Conservation (phyloP, 2,329 filamentous ascomycete species). For the Hypoxylon sp. region DNA sequence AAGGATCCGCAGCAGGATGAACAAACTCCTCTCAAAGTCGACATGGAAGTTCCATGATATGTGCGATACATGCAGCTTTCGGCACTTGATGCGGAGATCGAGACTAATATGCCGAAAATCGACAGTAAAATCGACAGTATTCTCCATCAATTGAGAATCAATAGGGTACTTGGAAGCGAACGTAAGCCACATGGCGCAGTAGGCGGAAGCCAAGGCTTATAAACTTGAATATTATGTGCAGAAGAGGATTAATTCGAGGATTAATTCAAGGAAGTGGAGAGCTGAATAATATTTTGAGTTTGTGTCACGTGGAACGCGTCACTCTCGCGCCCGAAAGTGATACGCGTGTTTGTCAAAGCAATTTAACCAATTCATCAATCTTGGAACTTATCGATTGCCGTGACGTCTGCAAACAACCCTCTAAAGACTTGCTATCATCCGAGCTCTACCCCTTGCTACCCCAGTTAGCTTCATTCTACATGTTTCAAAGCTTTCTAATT, state of each 20-base stretch:
- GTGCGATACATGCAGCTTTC: conserved; percentile 19
- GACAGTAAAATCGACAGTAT: neutral
- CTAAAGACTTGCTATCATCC: neutral
- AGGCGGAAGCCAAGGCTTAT: neutral
- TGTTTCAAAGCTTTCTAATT: conserved; percentile 16
- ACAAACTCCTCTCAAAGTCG: conserved; percentile 10
- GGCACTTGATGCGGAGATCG: conserved; percentile 15
- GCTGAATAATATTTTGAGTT: neutral
- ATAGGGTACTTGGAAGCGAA: neutral
- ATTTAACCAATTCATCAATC: conserved; percentile 6
- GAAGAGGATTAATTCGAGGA: neutral
- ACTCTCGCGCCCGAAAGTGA: conserved; percentile 19
- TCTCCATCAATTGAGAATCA: neutral
- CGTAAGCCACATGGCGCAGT: neutral
- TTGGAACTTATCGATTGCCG: conserved; percentile 6
- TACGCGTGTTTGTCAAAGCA: conserved; percentile 19
- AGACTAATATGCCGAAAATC: conserved; percentile 7
- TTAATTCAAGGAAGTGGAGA: neutral
- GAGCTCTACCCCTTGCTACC: conserved; percentile 7
- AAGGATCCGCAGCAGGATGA: conserved; percentile 12
- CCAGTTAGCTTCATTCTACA: conserved; percentile 1
- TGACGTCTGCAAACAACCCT: neutral
- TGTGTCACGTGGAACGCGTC: conserved; percentile 40
- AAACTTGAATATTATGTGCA: neutral
- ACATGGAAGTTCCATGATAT: conserved; percentile 9